These are phyloP conservation scores for Grosmannia serpens DNA, from an alignment of 2,329 filamentous ascomycete genomes.

Conservation along the genomic window DNA sequence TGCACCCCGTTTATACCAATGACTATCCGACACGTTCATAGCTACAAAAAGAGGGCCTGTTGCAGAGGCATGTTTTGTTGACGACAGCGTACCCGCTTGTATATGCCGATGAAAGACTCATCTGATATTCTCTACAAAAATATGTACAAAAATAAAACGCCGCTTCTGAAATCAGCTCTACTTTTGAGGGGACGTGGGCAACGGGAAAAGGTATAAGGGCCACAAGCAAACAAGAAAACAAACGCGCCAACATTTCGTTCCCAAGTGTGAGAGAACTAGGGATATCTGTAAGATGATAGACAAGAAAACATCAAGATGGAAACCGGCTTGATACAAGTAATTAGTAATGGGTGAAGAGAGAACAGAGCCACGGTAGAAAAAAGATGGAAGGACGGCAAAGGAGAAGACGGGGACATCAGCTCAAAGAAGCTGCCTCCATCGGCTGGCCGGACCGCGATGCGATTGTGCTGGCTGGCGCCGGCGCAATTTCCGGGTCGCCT, in stretches of 20 bases:
- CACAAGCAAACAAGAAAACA: background rate
- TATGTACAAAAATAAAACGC: background rate
- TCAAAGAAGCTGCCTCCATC: background rate
- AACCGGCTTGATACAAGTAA: background rate
- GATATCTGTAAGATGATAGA: background rate
- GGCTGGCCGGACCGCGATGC: constrained; percentile 6
- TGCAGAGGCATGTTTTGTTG: no score
- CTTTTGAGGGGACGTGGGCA: background rate
- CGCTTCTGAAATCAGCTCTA: background rate
- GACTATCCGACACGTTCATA: background rate
- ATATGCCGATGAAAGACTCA: background rate
- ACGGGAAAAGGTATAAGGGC: background rate
- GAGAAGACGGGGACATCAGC: background rate
- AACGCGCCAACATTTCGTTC: background rate
- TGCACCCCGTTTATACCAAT: background rate
- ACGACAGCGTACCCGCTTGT: no score
- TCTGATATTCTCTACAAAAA: background rate
- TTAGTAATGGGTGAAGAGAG: background rate
- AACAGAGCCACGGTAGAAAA: background rate
- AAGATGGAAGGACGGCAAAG: background rate
- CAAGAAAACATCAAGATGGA: background rate
- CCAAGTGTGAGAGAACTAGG: background rate
- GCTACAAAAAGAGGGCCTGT: background rate
- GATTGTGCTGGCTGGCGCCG: constrained; percentile 11
- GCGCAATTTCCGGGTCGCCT: constrained; percentile 15